Base-by-base conservation (phyloP, 2,329 filamentous ascomycete species). In the Nemania abortiva region DNA sequence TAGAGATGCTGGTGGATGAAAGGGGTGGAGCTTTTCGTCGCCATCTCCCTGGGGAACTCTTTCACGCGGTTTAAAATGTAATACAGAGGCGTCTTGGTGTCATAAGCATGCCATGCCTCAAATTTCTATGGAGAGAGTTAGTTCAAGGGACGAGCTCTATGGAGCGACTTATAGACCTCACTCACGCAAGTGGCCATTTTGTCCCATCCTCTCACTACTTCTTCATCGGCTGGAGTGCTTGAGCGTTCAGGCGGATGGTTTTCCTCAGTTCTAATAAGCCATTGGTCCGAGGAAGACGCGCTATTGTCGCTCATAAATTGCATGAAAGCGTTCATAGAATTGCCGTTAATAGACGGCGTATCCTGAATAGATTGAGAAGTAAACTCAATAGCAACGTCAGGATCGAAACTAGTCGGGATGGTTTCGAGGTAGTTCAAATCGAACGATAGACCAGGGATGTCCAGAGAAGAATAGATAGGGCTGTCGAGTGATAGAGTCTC, bases 1-100 rank as follows among this genome's bases (percentile, higher is more conserved):
- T 79, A 79, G 31, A 80, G 74, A 53, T 72, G 65, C 13, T 68
- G 70, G 63, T 80, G 78, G 55, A 80, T 66, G 56, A 78, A 80
- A 9, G 77, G 74, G 0, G 77, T 78, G 27, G 68, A 54, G 42
- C 74, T 79, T n/a, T 65, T 69, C 11, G 66, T 68, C 4, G 77
- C 78, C 42, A 77, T 71, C 47, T 77, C 74, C 18, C 20, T 57
- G 2, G 67, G 61, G 60, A 78, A 79, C 27, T 53, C 59, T 69
- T 78, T 78, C 9, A 79, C 54, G 5, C 73, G 73, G 50, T 69
- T 69, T 11, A 74, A n/a, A 20, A 79, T 61, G 63, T 75, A 77
- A 71, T 77, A 60, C 2, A 76, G 50, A 2, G 72, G 66, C 9
- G 74, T 73, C 6, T 65, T 77, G 4, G 78, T 69, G 45, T 79